Conservation (phyloP, 2,329 filamentous ascomycete species). For the Polytolypa hystricis region DNA sequence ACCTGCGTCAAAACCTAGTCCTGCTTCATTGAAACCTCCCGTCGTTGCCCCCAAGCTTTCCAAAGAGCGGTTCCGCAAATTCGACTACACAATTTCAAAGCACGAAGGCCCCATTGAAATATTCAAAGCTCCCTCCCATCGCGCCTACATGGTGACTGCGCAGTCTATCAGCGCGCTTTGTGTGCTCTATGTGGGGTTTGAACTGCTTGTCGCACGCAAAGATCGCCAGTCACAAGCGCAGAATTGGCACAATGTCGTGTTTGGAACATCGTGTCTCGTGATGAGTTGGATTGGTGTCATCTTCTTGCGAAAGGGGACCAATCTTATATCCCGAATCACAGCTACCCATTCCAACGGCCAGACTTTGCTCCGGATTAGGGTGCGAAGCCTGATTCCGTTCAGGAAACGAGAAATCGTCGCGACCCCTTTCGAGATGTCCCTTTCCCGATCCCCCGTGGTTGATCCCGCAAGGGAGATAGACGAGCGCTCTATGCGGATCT, state of each 20-base stretch:
- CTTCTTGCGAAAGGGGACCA: slow-evolving; percentile 47
- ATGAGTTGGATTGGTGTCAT: slow-evolving; percentile 51
- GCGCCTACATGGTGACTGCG: slow-evolving; percentile 50
- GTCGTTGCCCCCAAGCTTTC: not conserved
- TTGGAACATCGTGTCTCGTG: slow-evolving; percentile 46
- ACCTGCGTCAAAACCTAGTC: not conserved
- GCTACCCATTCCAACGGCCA: slow-evolving; percentile 33
- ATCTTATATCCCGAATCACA: slow-evolving; percentile 48
- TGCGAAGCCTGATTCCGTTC: slow-evolving; percentile 29
- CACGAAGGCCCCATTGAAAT: slow-evolving; percentile 48
- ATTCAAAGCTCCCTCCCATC: slow-evolving; percentile 55
- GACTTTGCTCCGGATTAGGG: slow-evolving; percentile 24
- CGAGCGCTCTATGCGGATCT: no score
- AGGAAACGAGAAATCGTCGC: slow-evolving; percentile 19
- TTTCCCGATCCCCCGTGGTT: no score
- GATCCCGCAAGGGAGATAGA: no score
- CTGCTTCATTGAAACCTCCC: not conserved
- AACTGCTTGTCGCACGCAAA: slow-evolving; percentile 41
- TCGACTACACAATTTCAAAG: slow-evolving; percentile 36
- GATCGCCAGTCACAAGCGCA: slow-evolving; percentile 42
- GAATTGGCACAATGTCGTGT: slow-evolving; percentile 48
- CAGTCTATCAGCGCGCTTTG: slow-evolving; percentile 47
- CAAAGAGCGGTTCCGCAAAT: slow-evolving; percentile 8
- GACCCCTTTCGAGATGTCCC: slow-evolving; percentile 23
- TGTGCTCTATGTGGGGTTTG: slow-evolving; percentile 40